Evolutionary conservation across 169 alveolate genomes (phyloP), one percentile per base, ranked within the genome.

Genomic region (Cystoisospora suis): DNA sequence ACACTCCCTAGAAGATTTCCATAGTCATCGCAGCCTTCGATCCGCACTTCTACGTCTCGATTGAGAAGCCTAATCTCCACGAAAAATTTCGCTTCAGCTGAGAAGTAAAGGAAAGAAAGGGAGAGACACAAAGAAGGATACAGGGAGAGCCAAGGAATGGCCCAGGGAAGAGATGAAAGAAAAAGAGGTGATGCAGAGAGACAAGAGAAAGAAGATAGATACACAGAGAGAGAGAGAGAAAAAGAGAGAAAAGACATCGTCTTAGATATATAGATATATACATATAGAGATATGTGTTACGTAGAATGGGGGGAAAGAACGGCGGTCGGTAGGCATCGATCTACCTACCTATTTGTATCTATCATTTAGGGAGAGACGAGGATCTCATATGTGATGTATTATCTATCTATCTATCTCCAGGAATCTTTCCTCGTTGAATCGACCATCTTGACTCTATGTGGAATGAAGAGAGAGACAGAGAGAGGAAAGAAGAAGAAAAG

Each of bases 1-100:
- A 91, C 47, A 15, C 90, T 86, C 9, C 92, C 94, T 6, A 29
- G 36, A 45, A 91, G 6, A 38, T 77, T 81, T 45, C 92, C 92
- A 29, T 23, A 49, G 32, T 86, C 87, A 42, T 75, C 88, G 61
- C 59, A 42, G 69, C 89, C 92, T 42, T 91, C 92, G 20, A 91
- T 44, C 42, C 92, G 88, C 40, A 91, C 92, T 17, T 65, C 88
- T 56, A 91, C 92, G 42, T 87, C 90, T 12, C 94, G 92, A 46
- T 91, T 91, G 87, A 91, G 59, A 61, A 91, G 85, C 1, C 94
- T 75, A 17, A 53, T 49, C 86, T 91, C 94, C 56, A 91, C 94
- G 70, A 86, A 91, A 77, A 75, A 91, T 3, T 72, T 59, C 61
- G 88, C 90, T 61, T 90, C 93, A 5, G 79, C 93, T 89, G 90